Evolutionary conservation across 2,329 filamentous ascomycete genomes (phyloP).

Genomic region (Colletotrichum sp.): DNA sequence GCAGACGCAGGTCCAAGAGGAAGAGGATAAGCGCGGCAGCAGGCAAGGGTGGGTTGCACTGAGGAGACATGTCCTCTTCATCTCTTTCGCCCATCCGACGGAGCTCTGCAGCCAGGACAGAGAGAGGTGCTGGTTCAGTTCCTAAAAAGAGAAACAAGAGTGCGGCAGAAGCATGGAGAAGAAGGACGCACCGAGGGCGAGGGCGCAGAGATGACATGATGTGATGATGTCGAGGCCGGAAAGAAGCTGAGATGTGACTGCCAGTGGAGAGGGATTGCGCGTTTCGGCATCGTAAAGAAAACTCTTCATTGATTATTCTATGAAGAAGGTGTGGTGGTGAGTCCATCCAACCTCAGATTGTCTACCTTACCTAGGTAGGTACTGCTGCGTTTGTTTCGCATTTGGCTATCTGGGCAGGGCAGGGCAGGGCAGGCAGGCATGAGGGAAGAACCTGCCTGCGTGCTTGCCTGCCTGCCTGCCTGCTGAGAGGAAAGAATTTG

Average conservation of each 20-base stretch:
- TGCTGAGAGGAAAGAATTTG: background rate
- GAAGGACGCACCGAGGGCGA: background rate
- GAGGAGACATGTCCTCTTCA: background rate
- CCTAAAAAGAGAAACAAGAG: background rate
- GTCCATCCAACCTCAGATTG: background rate
- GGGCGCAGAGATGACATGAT: slow-evolving; percentile 8
- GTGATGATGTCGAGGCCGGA: background rate
- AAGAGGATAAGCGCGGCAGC: slow-evolving; percentile 41
- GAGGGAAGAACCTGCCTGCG: background rate
- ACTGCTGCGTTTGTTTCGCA: background rate
- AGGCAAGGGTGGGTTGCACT: slow-evolving; percentile 21
- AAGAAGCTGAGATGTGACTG: slow-evolving; percentile 14
- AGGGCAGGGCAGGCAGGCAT: background rate
- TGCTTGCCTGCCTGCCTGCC: background rate
- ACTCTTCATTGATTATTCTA: background rate
- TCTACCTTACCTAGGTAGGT: background rate
- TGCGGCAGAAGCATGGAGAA: background rate
- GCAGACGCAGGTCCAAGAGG: slow-evolving; percentile 47
- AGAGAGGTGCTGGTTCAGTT: background rate
- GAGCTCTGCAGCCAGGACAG: background rate
- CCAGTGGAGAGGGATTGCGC: background rate
- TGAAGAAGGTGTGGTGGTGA: background rate
- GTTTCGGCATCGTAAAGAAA: background rate
- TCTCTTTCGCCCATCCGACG: background rate
- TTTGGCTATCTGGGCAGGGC: background rate